Conservation (phyloP, 768 basidiomycete genomes). For the Lyophyllum decastes region DNA sequence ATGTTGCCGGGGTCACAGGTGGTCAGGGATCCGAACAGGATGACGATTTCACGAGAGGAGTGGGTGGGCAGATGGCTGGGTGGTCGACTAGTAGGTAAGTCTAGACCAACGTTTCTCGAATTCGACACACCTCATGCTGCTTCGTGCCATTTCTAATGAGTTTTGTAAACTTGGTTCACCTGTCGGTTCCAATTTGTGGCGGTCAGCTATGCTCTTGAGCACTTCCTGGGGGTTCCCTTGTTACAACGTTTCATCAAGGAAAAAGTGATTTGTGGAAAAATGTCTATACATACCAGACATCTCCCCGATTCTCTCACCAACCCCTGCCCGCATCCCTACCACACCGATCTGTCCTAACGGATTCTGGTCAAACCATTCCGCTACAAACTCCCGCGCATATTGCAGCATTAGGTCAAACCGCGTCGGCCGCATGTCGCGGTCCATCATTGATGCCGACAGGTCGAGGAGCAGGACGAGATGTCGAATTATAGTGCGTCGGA, state of each 20-base stretch:
- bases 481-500: slow-evolving; percentile 94
- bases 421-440: slow-evolving; percentile 94
- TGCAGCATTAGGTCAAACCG: slow-evolving; percentile 90
- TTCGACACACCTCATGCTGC: slow-evolving; percentile 80
- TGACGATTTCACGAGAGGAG: slow-evolving; percentile 92
- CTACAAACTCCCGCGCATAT: slow-evolving; percentile 88
- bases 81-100: slow-evolving; percentile 1
- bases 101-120: not conserved
- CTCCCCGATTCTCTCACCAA: slow-evolving; percentile 88
- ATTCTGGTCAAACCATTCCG: slow-evolving; percentile 99
- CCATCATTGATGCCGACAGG: slow-evolving; percentile 88
- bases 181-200: slow-evolving; percentile 84
- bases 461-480: slow-evolving; percentile 94
- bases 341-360: slow-evolving; percentile 96
- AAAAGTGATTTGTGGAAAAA: not conserved
- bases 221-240: slow-evolving; percentile 96
- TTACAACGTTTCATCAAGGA: not conserved
- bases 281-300: slow-evolving; percentile 74
- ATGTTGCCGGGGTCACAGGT: slow-evolving; percentile 98
- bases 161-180: slow-evolving; percentile 98
- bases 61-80: slow-evolving; percentile 94
- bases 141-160: slow-evolving; percentile 94
- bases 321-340: slow-evolving; percentile 87
- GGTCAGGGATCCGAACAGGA: slow-evolving; percentile 94
- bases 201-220: slow-evolving; percentile 79